A percentile compares a stretch with the other conserved stretches of the same genome.
Evolutionary conservation across 1,284 basidiomycete genomes (phyloP).

Genomic region (Agaricales sp.): DNA sequence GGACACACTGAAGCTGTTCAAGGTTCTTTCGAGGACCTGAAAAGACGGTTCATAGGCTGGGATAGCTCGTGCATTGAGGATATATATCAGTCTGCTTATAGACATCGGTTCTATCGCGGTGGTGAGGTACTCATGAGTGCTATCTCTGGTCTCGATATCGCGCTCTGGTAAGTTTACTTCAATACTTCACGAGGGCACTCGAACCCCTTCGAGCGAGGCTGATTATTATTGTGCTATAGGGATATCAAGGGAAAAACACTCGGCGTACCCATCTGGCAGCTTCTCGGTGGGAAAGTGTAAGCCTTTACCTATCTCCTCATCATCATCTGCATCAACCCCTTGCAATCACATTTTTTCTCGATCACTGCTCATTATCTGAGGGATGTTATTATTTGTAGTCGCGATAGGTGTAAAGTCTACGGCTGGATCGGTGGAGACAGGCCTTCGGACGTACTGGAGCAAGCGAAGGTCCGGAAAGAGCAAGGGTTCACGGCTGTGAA

Average conservation of each 20-base stretch:
- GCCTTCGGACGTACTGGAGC: conserved; percentile 50
- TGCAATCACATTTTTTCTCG: no score
- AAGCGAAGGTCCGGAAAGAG: conserved; percentile 49
- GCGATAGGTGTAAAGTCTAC: conserved; percentile 47
- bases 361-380: neutral
- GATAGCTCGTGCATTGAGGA: conserved; percentile 66
- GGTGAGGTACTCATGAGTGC: conserved; percentile 61
- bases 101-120: conserved; percentile 64
- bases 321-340: neutral
- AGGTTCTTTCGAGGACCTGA: conserved; percentile 56
- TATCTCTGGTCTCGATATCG: conserved; percentile 28
- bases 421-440: conserved; percentile 71
- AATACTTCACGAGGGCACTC: conserved; percentile 36
- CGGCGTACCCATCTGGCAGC: conserved; percentile 65
- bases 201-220: no score
- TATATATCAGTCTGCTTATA: conserved; percentile 58
- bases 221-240: conserved; percentile 16
- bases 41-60: conserved; percentile 53
- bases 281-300: conserved; percentile 61
- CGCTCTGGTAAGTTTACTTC: conserved; percentile 26
- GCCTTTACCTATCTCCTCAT: neutral
- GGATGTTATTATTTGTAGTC: conserved; percentile 8
- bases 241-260: conserved; percentile 76
- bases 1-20: conserved; percentile 67
- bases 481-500: conserved; percentile 73